phyloP scores from a whole-genome alignment of 768 basidiomycete species.

The Neoboletus magnificus region DNA sequence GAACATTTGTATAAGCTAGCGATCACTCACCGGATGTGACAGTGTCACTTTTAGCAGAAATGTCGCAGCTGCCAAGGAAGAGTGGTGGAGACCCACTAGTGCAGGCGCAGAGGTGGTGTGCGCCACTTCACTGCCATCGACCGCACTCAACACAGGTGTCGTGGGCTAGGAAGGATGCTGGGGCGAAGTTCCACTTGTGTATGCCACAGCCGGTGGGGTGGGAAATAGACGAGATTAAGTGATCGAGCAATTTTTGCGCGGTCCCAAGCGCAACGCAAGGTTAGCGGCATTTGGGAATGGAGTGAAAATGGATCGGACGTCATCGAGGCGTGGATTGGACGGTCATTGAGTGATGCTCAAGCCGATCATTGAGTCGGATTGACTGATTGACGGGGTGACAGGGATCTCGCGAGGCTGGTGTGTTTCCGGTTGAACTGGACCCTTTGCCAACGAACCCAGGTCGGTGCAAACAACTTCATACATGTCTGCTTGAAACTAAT shows the following conservation, averaged over 20 bases:
- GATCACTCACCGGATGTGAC: background rate
- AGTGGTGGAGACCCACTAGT: background rate
- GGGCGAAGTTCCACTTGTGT: background rate
- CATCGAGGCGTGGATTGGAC: background rate
- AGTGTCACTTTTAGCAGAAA: background rate
- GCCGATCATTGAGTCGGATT: background rate
- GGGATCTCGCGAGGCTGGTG: background rate
- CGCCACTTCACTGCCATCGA: constrained; percentile 1
- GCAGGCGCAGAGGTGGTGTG: background rate
- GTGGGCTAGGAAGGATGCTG: background rate
- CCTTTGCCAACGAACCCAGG: background rate
- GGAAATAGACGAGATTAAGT: background rate
- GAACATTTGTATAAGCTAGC: background rate
- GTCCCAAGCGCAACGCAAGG: background rate
- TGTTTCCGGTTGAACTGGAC: background rate
- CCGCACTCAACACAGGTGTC: background rate
- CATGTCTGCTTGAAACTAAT: background rate
- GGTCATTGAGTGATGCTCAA: background rate
- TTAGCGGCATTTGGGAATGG: background rate
- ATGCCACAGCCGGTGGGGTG: background rate
- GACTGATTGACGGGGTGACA: background rate
- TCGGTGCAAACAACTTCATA: background rate
- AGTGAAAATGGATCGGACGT: background rate
- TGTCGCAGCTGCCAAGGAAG: background rate
- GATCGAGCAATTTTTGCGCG: background rate